phyloP scores from a whole-genome alignment of 768 basidiomycete genomes.

The Boletus rubescentipes region DNA sequence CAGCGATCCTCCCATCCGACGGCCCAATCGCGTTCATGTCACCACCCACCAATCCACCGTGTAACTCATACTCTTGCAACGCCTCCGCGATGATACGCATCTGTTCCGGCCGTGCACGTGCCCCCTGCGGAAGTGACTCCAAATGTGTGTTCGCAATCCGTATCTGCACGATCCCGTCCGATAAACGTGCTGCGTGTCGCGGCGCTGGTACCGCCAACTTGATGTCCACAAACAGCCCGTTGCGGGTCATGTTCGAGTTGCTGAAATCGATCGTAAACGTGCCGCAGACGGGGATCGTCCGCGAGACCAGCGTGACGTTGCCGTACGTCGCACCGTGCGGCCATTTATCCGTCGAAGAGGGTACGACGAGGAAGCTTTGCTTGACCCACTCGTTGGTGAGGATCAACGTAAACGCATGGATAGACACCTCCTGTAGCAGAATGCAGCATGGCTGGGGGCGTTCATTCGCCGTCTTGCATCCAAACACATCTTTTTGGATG shows the following conservation, averaged over 20 bases:
- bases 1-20: constrained; percentile 43
- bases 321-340: constrained; percentile 51
- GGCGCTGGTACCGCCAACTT: constrained; percentile 41
- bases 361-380: constrained; percentile 56
- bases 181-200: constrained; percentile 29
- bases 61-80: constrained; percentile 45
- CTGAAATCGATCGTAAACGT: constrained; percentile 54
- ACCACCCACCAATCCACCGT: constrained; percentile 64
- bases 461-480: constrained; percentile 39
- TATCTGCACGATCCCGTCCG: constrained; percentile 44
- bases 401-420: constrained; percentile 44
- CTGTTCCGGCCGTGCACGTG: constrained; percentile 48
- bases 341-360: constrained; percentile 56
- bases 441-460: constrained; percentile 60
- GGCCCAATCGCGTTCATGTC: constrained; percentile 69
- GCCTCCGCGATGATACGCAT: constrained; percentile 50
- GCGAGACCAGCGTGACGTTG: constrained; percentile 68
- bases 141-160: constrained; percentile 74
- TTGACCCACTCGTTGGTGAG: constrained; percentile 63
- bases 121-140: constrained; percentile 57
- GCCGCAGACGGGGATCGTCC: constrained; percentile 48
- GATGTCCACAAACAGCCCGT: constrained; percentile 58
- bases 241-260: constrained; percentile 49
- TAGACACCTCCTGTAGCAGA: constrained; percentile 67
- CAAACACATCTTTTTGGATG: constrained; percentile 53